Evolutionary conservation across 2,329 filamentous ascomycete genomes (phyloP).

Genomic region (Trichocomaceae sp.): DNA sequence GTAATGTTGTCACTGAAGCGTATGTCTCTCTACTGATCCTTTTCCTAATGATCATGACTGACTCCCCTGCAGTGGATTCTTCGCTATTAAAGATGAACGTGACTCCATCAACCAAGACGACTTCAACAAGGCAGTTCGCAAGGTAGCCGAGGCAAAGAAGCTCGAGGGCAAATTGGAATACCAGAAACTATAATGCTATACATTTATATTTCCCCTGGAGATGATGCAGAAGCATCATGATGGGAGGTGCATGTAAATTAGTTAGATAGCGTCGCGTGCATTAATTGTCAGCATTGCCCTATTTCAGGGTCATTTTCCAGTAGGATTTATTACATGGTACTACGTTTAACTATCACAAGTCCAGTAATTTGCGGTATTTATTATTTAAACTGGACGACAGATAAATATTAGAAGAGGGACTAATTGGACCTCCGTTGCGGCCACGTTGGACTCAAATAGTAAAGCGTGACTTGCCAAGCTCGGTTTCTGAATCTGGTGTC

Average conservation of each 20-base stretch:
- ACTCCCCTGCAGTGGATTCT: constrained; percentile 62
- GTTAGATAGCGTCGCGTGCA: constrained; percentile 11
- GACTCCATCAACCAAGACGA: constrained; percentile 97
- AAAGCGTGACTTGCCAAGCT: background rate
- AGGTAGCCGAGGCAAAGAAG: constrained; percentile 97
- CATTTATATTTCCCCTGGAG: background rate
- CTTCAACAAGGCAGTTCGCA: constrained; percentile 98
- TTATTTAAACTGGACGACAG: too few relatives aligned
- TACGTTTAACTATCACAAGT: too few relatives aligned
- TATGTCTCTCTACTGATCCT: constrained; percentile 47
- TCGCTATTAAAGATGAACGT: constrained; percentile 96
- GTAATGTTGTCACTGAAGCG: constrained; percentile 98
- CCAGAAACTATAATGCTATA: constrained; percentile 67
- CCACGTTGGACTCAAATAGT: constrained; percentile 7
- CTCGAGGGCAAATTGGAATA: constrained; percentile 97
- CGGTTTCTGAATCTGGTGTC: background rate
- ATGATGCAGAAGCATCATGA: background rate
- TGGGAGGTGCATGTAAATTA: constrained; percentile 15
- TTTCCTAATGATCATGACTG: constrained; percentile 16
- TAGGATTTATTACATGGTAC: too few relatives aligned
- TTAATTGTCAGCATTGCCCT: too few relatives aligned
- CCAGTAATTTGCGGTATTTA: too few relatives aligned
- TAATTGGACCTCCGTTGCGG: constrained; percentile 7
- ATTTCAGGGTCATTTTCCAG: too few relatives aligned
- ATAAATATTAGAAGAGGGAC: too few relatives aligned